phyloP scores from a whole-genome alignment of 352 stramenopile genomes.

The Globisporangium rhizosaccharum region DNA sequence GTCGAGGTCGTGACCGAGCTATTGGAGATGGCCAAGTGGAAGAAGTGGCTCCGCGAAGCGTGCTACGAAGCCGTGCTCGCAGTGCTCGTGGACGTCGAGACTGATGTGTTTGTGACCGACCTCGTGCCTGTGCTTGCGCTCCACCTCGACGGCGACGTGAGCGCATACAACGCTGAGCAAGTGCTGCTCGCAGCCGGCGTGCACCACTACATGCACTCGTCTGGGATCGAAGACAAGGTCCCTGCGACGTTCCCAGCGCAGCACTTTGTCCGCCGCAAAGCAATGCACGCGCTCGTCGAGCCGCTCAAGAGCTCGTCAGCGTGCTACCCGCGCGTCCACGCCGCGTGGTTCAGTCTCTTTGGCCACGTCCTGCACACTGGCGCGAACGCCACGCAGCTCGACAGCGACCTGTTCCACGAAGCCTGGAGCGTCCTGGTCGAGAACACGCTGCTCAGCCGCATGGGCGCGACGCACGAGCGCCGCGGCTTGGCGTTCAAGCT shows the following conservation, averaged over 20 bases:
- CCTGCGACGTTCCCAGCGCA: slow-evolving; percentile 34
- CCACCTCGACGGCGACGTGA: slow-evolving; percentile 29
- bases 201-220: slow-evolving; percentile 56
- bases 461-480: slow-evolving; percentile 65
- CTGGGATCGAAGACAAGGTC: slow-evolving; percentile 30
- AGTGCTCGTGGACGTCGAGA: slow-evolving; percentile 44
- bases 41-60: slow-evolving; percentile 84
- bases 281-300: slow-evolving; percentile 53
- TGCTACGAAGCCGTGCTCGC: slow-evolving; percentile 66
- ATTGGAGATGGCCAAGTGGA: slow-evolving; percentile 55
- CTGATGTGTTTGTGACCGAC: slow-evolving; percentile 44
- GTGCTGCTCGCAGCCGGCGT: slow-evolving; percentile 70
- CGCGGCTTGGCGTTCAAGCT: slow-evolving; percentile 77
- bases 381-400: slow-evolving; percentile 27
- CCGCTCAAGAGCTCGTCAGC: slow-evolving; percentile 61
- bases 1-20: slow-evolving; percentile 38
- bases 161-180: slow-evolving; percentile 68
- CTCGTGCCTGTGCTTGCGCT: slow-evolving; percentile 26
- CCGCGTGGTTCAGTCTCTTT: slow-evolving; percentile 72
- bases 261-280: slow-evolving; percentile 49
- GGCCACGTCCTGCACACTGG: slow-evolving; percentile 57
- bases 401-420: slow-evolving; percentile 72
- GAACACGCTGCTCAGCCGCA: slow-evolving; percentile 49
- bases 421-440: slow-evolving; percentile 79
- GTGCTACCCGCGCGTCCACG: slow-evolving; percentile 77